Base-by-base conservation (phyloP, 202 grass and related monocot genomes). In the Schoenoplectus triqueter region DNA sequence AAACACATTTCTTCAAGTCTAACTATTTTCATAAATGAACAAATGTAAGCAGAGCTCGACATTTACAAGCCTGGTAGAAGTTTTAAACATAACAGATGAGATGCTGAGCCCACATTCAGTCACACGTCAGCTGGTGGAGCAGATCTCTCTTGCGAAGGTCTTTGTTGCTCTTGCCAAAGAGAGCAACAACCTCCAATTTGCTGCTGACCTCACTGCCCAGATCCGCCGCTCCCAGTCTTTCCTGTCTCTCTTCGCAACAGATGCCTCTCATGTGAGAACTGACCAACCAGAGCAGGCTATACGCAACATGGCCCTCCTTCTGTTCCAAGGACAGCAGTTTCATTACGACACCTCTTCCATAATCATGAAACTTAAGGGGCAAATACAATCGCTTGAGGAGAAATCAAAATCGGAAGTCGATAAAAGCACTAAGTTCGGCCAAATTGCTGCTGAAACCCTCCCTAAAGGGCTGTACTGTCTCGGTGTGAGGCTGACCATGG, bases 381-480 rank as follows among this genome's bases (percentile, higher is more conserved):
- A 99, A 84, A 91, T 94, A 86, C 89, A 92, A 55, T 83, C 92
- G 48, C 87, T 99, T 0, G 93, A 96, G 81, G 96, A 91, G 80
- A 99, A 92, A 54, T 91, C 90, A 0, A 99, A 96, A 84, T 89
- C 88, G 64, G 96, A 99, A 89, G 84, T 57, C 0, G 91, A 99
- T 5, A 99, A 96, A 89, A 96, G 91, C 85, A 94, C 92, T 17
- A 96, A 92, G 4, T 99, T 96, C 44, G 96, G 93, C n/a, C 96
- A 99, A 69, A 94, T 96, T 85, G 96, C 96, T 85, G 96, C 96
- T 6, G 96, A 99, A 90, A 92, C 93, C 78, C 93, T 99, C 49
- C 96, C 96, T 1, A 99, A 99, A 88, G 93, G 93, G 9, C 89
- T 99, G 51, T 99, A 92, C 39, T 99, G 96, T 90, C 91, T 99